phyloP scores from a whole-genome alignment of 2,329 filamentous ascomycete genomes.

The Simplicillium aogashimaense region DNA sequence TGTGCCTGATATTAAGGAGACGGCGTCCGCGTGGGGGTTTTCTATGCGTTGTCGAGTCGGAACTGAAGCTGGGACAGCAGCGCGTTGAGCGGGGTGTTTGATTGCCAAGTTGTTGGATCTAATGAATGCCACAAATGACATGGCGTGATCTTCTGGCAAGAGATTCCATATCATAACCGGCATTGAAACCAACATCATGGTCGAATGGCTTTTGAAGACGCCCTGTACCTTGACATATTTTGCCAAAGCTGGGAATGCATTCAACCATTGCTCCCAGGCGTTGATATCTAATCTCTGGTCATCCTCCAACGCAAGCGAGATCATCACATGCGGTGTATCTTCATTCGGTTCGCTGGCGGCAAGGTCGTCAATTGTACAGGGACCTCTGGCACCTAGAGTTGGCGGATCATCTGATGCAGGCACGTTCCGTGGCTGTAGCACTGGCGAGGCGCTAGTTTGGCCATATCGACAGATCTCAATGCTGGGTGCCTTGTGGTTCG shows the following conservation, averaged over 20 bases:
- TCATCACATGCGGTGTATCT: constrained; percentile 50
- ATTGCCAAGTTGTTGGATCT: constrained; percentile 44
- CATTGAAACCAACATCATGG: constrained; percentile 45
- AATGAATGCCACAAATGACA: constrained; percentile 49
- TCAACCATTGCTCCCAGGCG: constrained; percentile 49
- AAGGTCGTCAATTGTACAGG: constrained; percentile 1
- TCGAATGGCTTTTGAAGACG: constrained; percentile 52
- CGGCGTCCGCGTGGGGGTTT: neutral
- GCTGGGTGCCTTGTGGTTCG: constrained; percentile 47
- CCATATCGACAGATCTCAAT: constrained; percentile 38
- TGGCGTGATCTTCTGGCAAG: constrained; percentile 45
- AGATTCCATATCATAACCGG: constrained; percentile 52
- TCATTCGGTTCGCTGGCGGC: constrained; percentile 35
- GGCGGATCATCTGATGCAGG: constrained; percentile 7
- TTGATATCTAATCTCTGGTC: constrained; percentile 46
- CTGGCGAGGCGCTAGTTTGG: constrained; percentile 20
- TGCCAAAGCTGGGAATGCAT: constrained; percentile 44
- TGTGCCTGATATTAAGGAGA: constrained; percentile 1
- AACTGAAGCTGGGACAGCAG: neutral
- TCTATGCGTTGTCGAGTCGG: neutral
- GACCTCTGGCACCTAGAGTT: constrained; percentile 15
- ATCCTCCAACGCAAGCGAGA: constrained; percentile 48
- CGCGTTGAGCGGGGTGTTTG: constrained; percentile 13
- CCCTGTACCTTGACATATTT: constrained; percentile 53
- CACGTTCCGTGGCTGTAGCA: constrained; percentile 18